Evolutionary conservation across 495 filamentous ascomycete species (phyloP), one percentile per base, ranked within the genome.

Genomic region (Aeminium ludgeri): DNA sequence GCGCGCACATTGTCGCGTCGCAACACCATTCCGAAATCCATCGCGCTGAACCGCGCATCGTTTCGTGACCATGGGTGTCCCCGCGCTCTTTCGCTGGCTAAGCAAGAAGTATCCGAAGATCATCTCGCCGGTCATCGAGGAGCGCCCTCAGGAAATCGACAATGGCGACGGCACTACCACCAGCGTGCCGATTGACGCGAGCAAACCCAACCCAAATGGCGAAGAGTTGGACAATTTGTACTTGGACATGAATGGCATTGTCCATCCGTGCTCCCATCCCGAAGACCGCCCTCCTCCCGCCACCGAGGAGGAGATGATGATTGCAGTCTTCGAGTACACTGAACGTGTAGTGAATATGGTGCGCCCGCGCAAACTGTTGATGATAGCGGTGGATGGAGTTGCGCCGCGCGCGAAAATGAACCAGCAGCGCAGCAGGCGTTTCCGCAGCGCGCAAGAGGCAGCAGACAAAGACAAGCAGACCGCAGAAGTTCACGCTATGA

Each of bases 171-270:
- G 83, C 49, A 65, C 76, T 30, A 50, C 31, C 15, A 50, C 47
- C 10, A 69, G 75, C 48, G 73, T 92, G 25, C 91, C 89, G 1
- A 72, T 96, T 31, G 85, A 96, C 54, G 70, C 67, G 15, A 80
- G 77, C n/a, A 62, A 68, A 20, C 74, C 82, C 1, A 99, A 99
- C 59, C 89, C 89, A 5, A 99, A 99, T 64, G 86, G 86, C 59
- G 89, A 95, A 60, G 86, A 96, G 57, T 82, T 87, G 53, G 87
- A 99, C 60, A 99, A 96, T 55, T 68, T 99, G 2, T 99, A 96
- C 55, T 73, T 99, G 38, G 89, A 99, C 55, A 96, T 99, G 89
- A 99, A 99, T 64, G 89, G 89, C 57, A 99, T 99, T 50, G 89
- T 99, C 33, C 89, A 99, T 71, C 91, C 91, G 1, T 99, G 89